A percentile compares a stretch with the other conserved stretches of the same genome.
phyloP scores from a whole-genome alignment of 768 basidiomycete genomes.

The Podaxis sp. region DNA sequence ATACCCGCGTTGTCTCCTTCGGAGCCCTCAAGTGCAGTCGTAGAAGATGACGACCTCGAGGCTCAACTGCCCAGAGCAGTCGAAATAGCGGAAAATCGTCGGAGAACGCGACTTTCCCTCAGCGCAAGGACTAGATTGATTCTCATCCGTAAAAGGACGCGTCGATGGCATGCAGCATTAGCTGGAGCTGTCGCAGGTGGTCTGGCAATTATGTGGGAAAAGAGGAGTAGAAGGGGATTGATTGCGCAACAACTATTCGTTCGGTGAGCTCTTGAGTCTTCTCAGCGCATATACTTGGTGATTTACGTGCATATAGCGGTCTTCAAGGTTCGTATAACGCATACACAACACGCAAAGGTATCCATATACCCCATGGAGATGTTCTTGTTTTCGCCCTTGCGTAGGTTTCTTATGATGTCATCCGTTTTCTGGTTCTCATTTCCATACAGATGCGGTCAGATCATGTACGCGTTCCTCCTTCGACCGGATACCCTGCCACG shows the following conservation, averaged over 20 bases:
- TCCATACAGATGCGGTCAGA: conserved; percentile 68
- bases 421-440: background rate
- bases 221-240: conserved; percentile 50
- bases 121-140: conserved; percentile 59
- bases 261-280: conserved; percentile 42
- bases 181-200: conserved; percentile 77
- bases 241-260: conserved; percentile 91
- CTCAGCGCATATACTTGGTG: background rate
- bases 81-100: conserved; percentile 26
- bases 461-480: conserved; percentile 73
- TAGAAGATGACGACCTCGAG: conserved; percentile 25
- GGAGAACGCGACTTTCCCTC: conserved; percentile 52
- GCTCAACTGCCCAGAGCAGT: conserved; percentile 21
- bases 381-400: conserved; percentile 75
- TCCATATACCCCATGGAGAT: conserved; percentile 79
- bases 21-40: conserved; percentile 23
- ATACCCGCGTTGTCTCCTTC: conserved; percentile 43
- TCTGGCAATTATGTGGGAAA: conserved; percentile 75
- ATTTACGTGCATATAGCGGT: conserved; percentile 44
- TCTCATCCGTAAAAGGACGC: conserved; percentile 61
- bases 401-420: conserved; percentile 30
- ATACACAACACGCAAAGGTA: conserved; percentile 59
- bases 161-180: conserved; percentile 74
- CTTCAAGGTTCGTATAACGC: conserved; percentile 88
- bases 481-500: conserved; percentile 81